Evolutionary conservation across 1,139 yeast species (phyloP), one percentile per base, ranked within the genome.

Genomic region (Hyphopichia burtonii): DNA sequence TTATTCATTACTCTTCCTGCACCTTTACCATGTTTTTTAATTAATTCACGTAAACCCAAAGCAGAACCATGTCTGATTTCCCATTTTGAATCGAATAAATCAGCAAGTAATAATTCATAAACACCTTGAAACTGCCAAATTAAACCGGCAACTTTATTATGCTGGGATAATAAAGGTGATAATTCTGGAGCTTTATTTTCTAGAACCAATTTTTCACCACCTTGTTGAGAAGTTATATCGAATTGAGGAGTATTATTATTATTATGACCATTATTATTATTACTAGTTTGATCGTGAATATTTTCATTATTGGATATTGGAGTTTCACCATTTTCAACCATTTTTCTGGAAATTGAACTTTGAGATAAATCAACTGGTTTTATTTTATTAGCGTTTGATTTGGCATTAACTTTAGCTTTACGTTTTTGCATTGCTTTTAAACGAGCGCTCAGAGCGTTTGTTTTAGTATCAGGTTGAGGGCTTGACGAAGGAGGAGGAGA

Each of bases 61-160:
- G 96, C 89, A 0, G 98, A 93, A 33, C 99, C 99, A 63, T 94
- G 99, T 53, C 99, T 81, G 15, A 85, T 75, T 66, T 94, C 99
- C 99, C 99, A 94, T 41, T 78, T 74, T 36, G 88, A 94, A 51
- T 86, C 85, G 58, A 89, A 89, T 45, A 94, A 66, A 54, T 91
- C 96, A 36, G 82, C 82, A 48, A 89, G 69, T 35, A 94, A 65
- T 27, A 91, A 67, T 56, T 90, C 97, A 57, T 86, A 90, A n/a
- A 93, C 84, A n/a, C 97, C 96, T 70, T 91, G 97, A 53, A 91
- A 88, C 44, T 90, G 96, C 98, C 99, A 94, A 1, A 88, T 86
- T 38, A 84, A 71, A 4, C 90, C 93, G 0, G 87, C 82, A 8
- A 83, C 86, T 41, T 83, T 81, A 31, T 86, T 81, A 50, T 88